phyloP scores from a whole-genome alignment of 176 grass and related monocot genomes.

The Eragrostis curvula region DNA sequence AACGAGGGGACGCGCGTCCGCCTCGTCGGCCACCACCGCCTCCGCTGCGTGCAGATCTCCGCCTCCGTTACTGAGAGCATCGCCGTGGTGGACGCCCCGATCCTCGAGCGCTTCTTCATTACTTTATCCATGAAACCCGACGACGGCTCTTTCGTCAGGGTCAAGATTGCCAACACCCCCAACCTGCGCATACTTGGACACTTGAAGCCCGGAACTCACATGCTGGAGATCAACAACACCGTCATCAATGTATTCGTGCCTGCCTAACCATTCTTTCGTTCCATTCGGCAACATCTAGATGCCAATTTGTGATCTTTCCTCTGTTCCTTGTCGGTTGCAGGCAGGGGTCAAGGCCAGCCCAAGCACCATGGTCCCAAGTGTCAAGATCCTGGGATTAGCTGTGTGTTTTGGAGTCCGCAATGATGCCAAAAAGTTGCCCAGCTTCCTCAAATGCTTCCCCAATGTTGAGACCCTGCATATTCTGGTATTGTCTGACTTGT shows the following conservation, averaged over 20 bases:
- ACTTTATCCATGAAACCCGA: background rate
- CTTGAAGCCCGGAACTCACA: background rate
- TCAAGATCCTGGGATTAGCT: too few relatives aligned
- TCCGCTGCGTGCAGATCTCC: constrained; percentile 17
- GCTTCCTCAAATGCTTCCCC: too few relatives aligned
- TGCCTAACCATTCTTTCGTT: background rate
- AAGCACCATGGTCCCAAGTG: too few relatives aligned
- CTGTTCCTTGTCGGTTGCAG: background rate
- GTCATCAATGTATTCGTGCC: background rate
- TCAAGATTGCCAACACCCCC: constrained; percentile 25
- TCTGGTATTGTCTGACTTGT: background rate
- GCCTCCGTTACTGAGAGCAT: background rate
- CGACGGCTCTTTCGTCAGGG: background rate
- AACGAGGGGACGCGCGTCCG: background rate
- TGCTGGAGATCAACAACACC: background rate
- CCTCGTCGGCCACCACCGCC: background rate
- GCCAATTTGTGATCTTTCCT: background rate
- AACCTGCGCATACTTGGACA: background rate
- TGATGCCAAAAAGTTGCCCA: too few relatives aligned
- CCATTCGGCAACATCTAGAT: background rate
- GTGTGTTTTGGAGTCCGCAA: too few relatives aligned
- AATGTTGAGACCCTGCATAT: constrained; percentile 7
- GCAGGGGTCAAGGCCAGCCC: background rate
- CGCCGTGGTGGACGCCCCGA: background rate
- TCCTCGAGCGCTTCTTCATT: constrained; percentile 14